Evolutionary conservation across 805 yeast genomes (phyloP).

Genomic region (Kazachstania africana): DNA sequence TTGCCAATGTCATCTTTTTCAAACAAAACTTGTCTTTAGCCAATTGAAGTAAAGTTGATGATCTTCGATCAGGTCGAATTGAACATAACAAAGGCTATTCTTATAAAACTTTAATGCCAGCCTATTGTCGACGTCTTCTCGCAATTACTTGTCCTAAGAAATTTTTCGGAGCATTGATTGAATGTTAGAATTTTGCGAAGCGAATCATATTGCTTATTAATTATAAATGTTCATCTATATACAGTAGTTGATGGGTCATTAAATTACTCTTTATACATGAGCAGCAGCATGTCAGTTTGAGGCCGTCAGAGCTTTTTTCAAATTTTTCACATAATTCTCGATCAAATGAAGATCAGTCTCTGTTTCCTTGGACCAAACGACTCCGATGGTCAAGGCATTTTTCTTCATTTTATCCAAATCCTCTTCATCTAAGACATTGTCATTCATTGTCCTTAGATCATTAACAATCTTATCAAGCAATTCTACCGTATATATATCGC

Average conservation of each 20-base stretch:
- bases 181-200: too few species aligned
- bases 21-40: too few species aligned
- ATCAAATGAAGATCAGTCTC: conserved; percentile 10
- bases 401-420: background rate
- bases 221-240: too few species aligned
- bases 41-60: background rate
- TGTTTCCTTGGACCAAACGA: conserved; percentile 21
- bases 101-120: background rate
- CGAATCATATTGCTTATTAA: too few species aligned
- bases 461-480: conserved; percentile 12
- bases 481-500: conserved; percentile 21
- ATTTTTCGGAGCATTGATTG: too few species aligned
- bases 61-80: background rate
- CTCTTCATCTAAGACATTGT: conserved; percentile 13
- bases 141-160: too few species aligned
- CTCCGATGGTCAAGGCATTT: conserved; percentile 4
- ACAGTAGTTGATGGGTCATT: too few species aligned
- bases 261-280: too few species aligned
- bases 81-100: background rate
- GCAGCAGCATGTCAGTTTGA: too few species aligned
- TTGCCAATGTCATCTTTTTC: conserved; percentile 8
- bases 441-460: conserved; percentile 14
- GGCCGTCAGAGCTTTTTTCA: conserved; percentile 11
- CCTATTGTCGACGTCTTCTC: background rate
- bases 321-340: conserved; percentile 13